Base-by-base conservation (phyloP, 2,329 filamentous ascomycete species). In the Trichothecium roseum region DNA sequence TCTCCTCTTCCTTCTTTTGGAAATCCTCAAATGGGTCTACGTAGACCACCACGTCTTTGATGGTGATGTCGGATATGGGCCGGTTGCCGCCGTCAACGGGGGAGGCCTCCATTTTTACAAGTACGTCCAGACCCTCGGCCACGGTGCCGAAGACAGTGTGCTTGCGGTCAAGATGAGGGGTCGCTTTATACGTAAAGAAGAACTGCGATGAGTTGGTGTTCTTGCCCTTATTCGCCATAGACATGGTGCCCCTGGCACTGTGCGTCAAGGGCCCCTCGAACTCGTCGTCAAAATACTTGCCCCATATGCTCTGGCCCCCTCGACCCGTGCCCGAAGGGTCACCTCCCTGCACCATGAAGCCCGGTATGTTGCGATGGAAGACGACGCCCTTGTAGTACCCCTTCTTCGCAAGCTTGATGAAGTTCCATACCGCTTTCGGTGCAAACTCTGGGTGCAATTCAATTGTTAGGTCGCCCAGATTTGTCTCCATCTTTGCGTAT, bases 191-290 rank as follows among this genome's bases (percentile, higher is more conserved):
- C 0, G 82, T 84, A 52, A 98, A 83, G 66, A 96, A 98, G 54
- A 80, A 98, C 58, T 98, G 91, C 46, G 78, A 85, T 8, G 84
- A 91, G 60, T 98, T 98, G 16, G 89, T 96, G 53, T 95, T 89
- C 53, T 95, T 95, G 39, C 91, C 91, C 55, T 98, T 98, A 60
- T 98, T 98, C 28, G 91, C 91, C 91, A 98, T 98, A 46, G 81
- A 87, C 18, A 62, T 56, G 59, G 88, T 74, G 10, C 91, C 91
- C 18, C 88, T 70, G 1, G 70, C 63, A 51, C 86, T 81, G 50
- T 98, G 91, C n/a, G 80, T 82, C 28, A 87, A 59, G 0, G 89
- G 86, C 0, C 88, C 87, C 13, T 95, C 87, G 42, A 96, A 81
- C 54, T 98, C 91, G 55, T 98, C 91, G 36, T 81, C 71, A 51